These are phyloP conservation scores for Eremochloa ophiuroides DNA, from an alignment of 176 grass and related monocot species.

Conservation along the genomic window DNA sequence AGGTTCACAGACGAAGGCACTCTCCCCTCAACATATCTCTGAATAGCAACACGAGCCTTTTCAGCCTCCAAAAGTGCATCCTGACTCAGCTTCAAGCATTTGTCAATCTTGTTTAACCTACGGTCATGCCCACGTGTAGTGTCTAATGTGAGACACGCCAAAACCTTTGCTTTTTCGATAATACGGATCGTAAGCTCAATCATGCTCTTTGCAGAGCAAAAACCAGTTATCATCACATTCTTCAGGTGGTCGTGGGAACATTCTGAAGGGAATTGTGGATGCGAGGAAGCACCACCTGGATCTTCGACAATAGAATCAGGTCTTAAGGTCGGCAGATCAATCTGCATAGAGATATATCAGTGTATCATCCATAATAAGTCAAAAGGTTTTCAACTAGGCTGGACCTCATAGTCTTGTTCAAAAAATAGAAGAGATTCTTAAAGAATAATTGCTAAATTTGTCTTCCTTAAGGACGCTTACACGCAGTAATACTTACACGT, in stretches of 20 bases:
- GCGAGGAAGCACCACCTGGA: not conserved
- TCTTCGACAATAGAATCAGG: not conserved
- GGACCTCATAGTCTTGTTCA: not conserved
- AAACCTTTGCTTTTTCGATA: not conserved
- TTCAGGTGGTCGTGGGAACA: not conserved
- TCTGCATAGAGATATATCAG: not conserved
- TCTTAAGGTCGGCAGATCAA: not conserved
- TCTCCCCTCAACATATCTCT: constrained; percentile 2
- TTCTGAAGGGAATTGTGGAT: not conserved
- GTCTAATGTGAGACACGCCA: constrained; percentile 6
- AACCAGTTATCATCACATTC: not conserved
- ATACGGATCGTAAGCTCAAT: not conserved
- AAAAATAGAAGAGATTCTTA: not conserved
- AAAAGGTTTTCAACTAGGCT: not conserved
- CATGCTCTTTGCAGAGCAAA: not conserved
- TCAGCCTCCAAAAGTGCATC: not conserved
- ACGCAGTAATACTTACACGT: not conserved
- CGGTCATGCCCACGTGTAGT: not conserved
- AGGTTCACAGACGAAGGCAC: constrained; percentile 14
- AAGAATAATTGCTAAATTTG: not conserved
- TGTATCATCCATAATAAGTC: not conserved
- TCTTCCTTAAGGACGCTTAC: not conserved
- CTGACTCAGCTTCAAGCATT: not conserved
- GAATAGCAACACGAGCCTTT: not conserved
- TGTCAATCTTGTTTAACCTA: not conserved